Base-by-base conservation (phyloP, 257 asterid genomes). In the Gardenia jasminoides region DNA sequence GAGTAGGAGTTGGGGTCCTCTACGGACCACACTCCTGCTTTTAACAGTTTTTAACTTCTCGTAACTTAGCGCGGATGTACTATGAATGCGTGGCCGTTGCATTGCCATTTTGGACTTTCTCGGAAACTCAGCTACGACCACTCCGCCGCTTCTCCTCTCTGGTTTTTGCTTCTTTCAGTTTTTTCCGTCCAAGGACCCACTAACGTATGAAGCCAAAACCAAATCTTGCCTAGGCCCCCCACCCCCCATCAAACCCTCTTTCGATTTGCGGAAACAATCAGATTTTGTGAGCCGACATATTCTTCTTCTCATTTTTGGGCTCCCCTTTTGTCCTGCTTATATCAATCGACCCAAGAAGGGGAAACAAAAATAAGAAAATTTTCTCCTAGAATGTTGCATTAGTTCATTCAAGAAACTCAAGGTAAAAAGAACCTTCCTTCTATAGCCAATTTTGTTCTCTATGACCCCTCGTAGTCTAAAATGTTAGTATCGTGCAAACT, bases 271-370 rank as follows among this genome's bases (percentile, higher is more conserved):
- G 6, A 43, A 39, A 62, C 75, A 72, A 62, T 44, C 82, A 33
- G 24, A 28, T 43, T 71, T 72, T 79, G 78, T 72, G 47, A 68
- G 0, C 46, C 78, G 47, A 79, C 8, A 62, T 62, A 62, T 36
- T 36, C 41, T 72, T 64, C 78, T 30, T 9, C 58, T 64, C 46
- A 46, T 75, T 74, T 30, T 9, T 10, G 5, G 28, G 50, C 20
- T 48, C 24, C 52, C 50, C 50, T 28, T 31, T n/a, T 17, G 8
- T 30, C 8, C 15, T 71, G 44, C 22, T 41, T 10, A 4, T 47
- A 4, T 47, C 64, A 28, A 24, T 30, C 28, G 0, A 67, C 17
- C 39, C 59, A 24, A 67, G 58, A 31, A 28, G 11, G 4, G 13
- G 24, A 22, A 47, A 13, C 7, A n/a, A 13, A 12, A 5, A 5